A percentile compares a stretch with the other conserved stretches of the same genome.
These are phyloP conservation scores for Penicillium sp. DNA, from an alignment of 2,329 filamentous ascomycete species.

Conservation along the genomic window DNA sequence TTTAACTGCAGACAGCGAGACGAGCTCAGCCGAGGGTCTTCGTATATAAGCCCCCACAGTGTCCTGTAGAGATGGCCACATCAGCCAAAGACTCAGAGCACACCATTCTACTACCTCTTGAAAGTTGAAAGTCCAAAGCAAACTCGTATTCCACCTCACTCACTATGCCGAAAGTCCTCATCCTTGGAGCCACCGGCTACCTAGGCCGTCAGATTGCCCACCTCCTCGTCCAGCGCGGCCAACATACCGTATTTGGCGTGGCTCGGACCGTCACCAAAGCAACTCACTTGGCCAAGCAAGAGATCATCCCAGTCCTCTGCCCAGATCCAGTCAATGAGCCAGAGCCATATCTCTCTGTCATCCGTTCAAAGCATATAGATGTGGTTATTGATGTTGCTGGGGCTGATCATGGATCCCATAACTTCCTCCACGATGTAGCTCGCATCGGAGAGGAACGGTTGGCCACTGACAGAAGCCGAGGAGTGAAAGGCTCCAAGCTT, in stretches of 20 bases:
- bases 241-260: conserved; percentile 35
- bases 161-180: conserved; percentile 20
- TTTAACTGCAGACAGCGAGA: neutral
- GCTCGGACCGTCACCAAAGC: conserved; percentile 50
- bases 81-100: neutral
- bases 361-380: conserved; percentile 11
- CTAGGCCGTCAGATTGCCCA: conserved; percentile 18
- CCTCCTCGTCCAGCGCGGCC: conserved; percentile 8
- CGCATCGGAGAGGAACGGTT: conserved; percentile 1
- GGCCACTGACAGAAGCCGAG: neutral
- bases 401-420: neutral
- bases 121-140: too few relatives aligned
- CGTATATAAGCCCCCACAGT: neutral
- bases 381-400: conserved; percentile 6
- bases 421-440: neutral
- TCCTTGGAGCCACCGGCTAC: conserved; percentile 30
- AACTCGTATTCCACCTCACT: neutral
- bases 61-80: neutral
- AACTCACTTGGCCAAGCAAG: conserved; percentile 50
- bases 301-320: conserved; percentile 24
- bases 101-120: too few relatives aligned
- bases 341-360: neutral
- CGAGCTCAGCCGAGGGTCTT: neutral
- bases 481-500: neutral
- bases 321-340: conserved; percentile 4